phyloP scores from a whole-genome alignment of 176 grass and related monocot genomes.

The Saccharum officinarum region DNA sequence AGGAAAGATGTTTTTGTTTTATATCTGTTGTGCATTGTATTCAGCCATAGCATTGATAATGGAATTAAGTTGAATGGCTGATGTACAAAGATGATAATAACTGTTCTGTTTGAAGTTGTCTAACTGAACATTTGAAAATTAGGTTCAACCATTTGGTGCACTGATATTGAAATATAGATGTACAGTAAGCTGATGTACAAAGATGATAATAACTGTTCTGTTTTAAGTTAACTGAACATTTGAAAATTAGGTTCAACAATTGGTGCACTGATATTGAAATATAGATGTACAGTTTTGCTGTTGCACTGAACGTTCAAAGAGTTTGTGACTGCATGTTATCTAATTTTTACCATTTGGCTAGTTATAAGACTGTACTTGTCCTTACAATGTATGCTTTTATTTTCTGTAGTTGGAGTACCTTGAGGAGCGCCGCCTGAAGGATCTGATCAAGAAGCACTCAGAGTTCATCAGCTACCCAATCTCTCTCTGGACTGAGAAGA shows the following conservation, averaged over 20 bases:
- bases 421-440: conserved; percentile 93
- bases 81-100: no score
- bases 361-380: background rate
- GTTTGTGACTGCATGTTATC: background rate
- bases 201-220: no score
- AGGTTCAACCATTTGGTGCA: no score
- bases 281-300: background rate
- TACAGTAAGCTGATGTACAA: no score
- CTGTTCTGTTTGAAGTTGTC: no score
- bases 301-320: background rate
- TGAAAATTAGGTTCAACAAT: no score
- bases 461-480: conserved; percentile 99
- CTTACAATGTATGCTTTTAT: background rate
- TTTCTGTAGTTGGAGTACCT: conserved; percentile 80
- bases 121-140: no score
- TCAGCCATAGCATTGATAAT: background rate
- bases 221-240: no score
- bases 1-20: background rate
- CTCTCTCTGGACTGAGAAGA: conserved; percentile 94
- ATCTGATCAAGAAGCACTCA: conserved; percentile 95
- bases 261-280: background rate
- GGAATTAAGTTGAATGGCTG: background rate
- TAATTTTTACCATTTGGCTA: background rate
- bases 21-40: no score
- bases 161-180: no score